Percentiles rank a stretch among this genome's conserved stretches.
phyloP scores from a whole-genome alignment of 2,329 filamentous ascomycete species.

The Cercospora sesami region DNA sequence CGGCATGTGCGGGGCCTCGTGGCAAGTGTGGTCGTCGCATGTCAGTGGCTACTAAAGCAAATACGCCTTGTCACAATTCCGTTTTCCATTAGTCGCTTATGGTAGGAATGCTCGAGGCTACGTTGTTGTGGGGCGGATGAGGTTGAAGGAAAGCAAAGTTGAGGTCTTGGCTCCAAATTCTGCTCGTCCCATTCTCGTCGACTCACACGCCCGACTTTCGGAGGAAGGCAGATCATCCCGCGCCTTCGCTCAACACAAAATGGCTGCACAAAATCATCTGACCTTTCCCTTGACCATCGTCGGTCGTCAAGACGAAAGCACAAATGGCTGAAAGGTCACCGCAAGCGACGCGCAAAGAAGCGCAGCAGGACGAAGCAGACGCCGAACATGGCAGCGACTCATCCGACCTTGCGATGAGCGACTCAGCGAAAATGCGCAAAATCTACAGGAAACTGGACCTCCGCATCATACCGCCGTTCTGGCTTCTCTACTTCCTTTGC shows the following conservation, averaged over 20 bases:
- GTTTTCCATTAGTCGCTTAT: background rate
- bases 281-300: background rate
- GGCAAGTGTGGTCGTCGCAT: background rate
- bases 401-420: background rate
- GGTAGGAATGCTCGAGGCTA: background rate
- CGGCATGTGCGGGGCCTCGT: background rate
- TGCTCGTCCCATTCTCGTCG: background rate
- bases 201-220: background rate
- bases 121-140: background rate
- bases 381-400: constrained; percentile 7
- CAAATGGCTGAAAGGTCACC: constrained; percentile 2
- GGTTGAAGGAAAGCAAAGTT: background rate
- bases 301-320: background rate
- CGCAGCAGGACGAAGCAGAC: background rate
- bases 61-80: background rate
- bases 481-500: constrained; percentile 87
- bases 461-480: constrained; percentile 64
- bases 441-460: constrained; percentile 35
- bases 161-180: background rate
- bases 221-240: constrained; percentile 4
- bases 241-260: background rate
- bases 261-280: constrained; percentile 2
- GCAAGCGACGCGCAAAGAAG: constrained; percentile 1
- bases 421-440: constrained; percentile 20
- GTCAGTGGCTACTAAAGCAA: background rate